Evolutionary conservation across 164 flowering plant species (phyloP), one percentile per base, ranked within the genome.

Genomic region (Taxillus chinensis): DNA sequence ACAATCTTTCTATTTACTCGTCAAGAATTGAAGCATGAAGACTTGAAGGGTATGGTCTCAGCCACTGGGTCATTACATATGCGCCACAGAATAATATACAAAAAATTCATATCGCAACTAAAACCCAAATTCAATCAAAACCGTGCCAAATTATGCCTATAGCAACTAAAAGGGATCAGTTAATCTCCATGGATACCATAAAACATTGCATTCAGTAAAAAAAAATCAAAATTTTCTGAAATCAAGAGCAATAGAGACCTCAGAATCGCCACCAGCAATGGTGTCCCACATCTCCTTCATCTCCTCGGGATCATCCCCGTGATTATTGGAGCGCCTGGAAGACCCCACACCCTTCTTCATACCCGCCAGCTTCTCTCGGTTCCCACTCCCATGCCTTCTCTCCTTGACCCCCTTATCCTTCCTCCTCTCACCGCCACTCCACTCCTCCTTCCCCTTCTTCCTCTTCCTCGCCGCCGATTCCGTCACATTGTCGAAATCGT

Each of bases 221-320:
- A 27, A 27, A 27, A 27, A 27, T 27, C 27, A 27, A 27, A 27
- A 27, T 27, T 27, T 27, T 27, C 27, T 2, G 27, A 27, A 27
- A 27, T 27, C 27, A 27, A 27, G 0, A 27, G 27, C 27, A 27
- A 27, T 27, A 27, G 27, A 14, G 11, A 91, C 98, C 90, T 92
- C 96, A 12, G 90, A 86, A 82, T 86, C 86, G 11, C 72, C 90
- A 7, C 92, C 96, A 11, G 90, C 98, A 62, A 91, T 69, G 3
- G 89, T 83, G 60, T 85, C 92, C 98, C 98, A 91, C 89, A 91
- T 75, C 79, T 89, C 96, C 66, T 85, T 83, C 71, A 83, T 58
- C 46, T 58, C 78, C 74, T 86, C 90, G 1, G 79, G 74, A 74
- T 91, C 96, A 7, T 74, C 86, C 10, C 77, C 81, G 41, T 70